Evolutionary conservation across 441 rosid genomes (phyloP).

Genomic region (Hura crepitans): DNA sequence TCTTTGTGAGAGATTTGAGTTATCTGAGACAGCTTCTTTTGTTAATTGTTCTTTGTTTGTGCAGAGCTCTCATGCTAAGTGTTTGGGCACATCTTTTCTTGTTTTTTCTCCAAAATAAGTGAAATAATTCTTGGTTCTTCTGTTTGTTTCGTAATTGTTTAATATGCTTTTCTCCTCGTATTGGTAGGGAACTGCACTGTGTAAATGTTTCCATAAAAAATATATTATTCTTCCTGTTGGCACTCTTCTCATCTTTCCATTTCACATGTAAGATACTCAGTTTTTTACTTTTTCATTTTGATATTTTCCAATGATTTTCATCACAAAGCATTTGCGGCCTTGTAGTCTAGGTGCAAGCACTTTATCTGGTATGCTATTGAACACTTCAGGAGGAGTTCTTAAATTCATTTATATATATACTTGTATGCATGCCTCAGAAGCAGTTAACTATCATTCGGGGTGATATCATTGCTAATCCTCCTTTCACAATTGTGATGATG

Average conservation of each 20-base stretch:
- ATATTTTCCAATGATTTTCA: neutral
- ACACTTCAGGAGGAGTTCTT: neutral
- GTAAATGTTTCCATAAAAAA: neutral
- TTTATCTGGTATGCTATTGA: neutral
- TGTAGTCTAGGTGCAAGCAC: neutral
- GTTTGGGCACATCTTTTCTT: slow-evolving; percentile 1
- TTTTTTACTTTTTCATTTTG: neutral
- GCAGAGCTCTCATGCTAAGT: neutral
- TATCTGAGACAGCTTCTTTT: neutral
- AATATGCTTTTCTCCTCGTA: neutral
- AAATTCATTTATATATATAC: neutral
- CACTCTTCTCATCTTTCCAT: neutral
- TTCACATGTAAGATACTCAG: neutral
- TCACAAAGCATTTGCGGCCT: neutral
- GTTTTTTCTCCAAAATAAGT: neutral
- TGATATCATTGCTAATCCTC: neutral
- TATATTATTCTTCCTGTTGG: neutral
- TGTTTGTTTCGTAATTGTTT: neutral
- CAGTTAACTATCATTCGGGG: neutral
- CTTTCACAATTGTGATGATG: neutral
- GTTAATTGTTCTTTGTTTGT: slow-evolving; percentile 1
- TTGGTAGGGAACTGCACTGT: neutral
- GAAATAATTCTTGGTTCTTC: neutral
- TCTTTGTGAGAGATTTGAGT: neutral
- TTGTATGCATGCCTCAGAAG: neutral